Evolutionary conservation across 306 rosid genomes (phyloP), one percentile per base, ranked within the genome.

Genomic region (Comarum palustre): DNA sequence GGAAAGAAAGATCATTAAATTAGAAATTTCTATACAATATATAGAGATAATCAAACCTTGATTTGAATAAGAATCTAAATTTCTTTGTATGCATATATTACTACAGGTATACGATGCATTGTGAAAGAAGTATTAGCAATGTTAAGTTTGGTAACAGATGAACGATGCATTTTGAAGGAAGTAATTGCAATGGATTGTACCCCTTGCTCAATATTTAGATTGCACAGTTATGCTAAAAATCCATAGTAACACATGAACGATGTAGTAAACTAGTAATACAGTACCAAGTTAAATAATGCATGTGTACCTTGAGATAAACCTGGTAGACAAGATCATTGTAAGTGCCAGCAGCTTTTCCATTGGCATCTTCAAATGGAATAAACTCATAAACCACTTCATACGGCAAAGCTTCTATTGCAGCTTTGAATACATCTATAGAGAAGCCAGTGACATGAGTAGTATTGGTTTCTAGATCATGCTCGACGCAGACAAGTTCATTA

Each of bases 381-480:
- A 73, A 59, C 25, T 73, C 46, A 9, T 58, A 42, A 0, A 24
- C 17, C 27, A 59, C 58, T 43, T 73, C 34, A 43, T 29, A 41
- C 6, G 50, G 68, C 22, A 73, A 5, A 41, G 39, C 51, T 29
- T 5, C 22, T 0, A 54, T 20, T 17, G 74, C 74, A 22, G 73
- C 41, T 25, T 45, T 25, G 34, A 72, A 78, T 11, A 78, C 82
- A 8, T 78, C 77, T 32, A 65, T 57, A 12, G 68, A 72, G 60
- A 78, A 72, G 58, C 77, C 82, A 9, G 73, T 65, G 9, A 66
- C 4, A 29, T 13, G 0, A 9, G 68, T 42, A 9, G 19, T 13
- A 8, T 66, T 51, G 15, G 75, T 46, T 47, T 47, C 52, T 16
- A 47, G 52, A 75, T 67, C 29, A 19, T 46, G 65, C 16, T 57